Base-by-base conservation (phyloP, 148 eudicot genomes). In the Diospyros lotus region DNA sequence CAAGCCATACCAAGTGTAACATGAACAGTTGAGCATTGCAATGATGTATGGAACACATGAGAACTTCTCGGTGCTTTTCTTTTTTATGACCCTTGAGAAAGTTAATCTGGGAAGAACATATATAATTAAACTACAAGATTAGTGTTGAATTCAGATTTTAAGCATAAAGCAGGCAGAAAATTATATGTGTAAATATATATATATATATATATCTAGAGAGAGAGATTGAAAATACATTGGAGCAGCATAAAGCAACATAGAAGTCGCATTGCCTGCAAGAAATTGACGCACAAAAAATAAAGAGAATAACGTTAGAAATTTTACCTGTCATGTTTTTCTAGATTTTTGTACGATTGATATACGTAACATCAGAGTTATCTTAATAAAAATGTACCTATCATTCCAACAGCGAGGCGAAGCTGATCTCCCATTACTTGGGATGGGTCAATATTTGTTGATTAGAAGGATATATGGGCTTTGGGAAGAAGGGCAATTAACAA, bases 1-100 rank as follows among this genome's bases (percentile, higher is more conserved):
- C 82, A 90, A 81, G 58, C 94, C 93, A 48, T 92, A 92, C 97
- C 97, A 92, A 79, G 91, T 83, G 69, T 92, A 92, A 39, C 90
- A 56, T 42, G 84, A 89, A 55, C 91, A 84, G 54, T 86, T 87
- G 6, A 80, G 56, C 44, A 92, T 78, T 54, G 97, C 89, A 54
- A 88, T 28, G 52, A 85, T 79, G 82, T 92, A 92, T 0, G 97
- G 97, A 56, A 92, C 81, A 44, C 90, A 88, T 39, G 97, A 90
- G 68, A 81, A 92, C 65, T 83, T 88, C 66, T 83, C 90, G 0
- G 83, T 86, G 87, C 90, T 88, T 82, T 79, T 92, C 90, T 87
- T 92, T 82, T 55, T 88, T 77, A 86, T 75, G 51, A 92, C 82
- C 62, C 82, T 86, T n/a, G 78, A 51, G 76, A 92, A 90, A 65